A percentile compares a stretch with the other conserved stretches of the same genome.
Conservation (phyloP, 2,329 filamentous ascomycete genomes). For the Beauveria varroae region DNA sequence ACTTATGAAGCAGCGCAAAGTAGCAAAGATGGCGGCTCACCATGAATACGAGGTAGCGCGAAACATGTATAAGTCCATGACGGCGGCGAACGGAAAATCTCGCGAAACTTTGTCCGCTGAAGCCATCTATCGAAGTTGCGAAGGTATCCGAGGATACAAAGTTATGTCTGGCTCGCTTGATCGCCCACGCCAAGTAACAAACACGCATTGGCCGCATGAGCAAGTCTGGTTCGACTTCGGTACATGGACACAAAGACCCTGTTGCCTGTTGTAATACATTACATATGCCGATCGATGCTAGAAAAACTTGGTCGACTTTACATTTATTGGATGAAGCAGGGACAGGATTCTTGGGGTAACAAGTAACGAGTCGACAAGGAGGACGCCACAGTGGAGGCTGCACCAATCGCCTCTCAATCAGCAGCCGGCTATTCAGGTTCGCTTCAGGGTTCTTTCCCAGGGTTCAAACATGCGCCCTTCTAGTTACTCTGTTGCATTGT, state of each 20-base stretch:
- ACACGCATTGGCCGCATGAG: neutral
- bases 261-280: neutral
- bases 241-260: neutral
- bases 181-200: neutral
- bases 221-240: neutral
- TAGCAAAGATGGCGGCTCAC: neutral
- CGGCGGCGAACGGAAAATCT: neutral
- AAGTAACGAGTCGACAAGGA: neutral
- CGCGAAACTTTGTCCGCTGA: neutral
- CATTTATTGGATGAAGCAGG: neutral
- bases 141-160: neutral
- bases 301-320: neutral
- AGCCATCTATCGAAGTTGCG: neutral
- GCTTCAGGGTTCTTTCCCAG: neutral
- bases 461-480: neutral
- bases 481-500: neutral
- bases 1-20: neutral
- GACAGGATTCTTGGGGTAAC: neutral
- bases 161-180: neutral
- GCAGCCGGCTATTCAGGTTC: neutral
- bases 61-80: neutral
- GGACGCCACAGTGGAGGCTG: slow-evolving; percentile 2
- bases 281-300: slow-evolving; percentile 3
- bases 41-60: neutral
- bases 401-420: neutral